Conservation (phyloP, 768 basidiomycete species). For the Cubamyces lactineus region DNA sequence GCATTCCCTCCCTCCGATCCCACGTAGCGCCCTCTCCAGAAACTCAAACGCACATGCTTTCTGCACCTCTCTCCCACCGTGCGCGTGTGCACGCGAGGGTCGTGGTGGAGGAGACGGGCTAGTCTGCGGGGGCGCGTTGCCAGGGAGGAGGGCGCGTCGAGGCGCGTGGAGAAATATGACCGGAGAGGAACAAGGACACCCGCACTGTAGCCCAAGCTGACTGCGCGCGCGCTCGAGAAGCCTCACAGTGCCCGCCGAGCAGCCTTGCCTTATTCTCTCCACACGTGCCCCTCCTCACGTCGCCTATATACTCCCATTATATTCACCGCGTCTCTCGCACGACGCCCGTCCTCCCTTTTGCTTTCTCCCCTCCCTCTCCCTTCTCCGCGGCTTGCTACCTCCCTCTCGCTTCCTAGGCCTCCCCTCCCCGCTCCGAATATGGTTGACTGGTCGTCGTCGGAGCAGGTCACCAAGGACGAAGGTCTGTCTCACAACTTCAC, state of each 20-base stretch:
- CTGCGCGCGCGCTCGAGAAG: constrained; percentile 11
- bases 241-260: not conserved
- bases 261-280: constrained; percentile 10
- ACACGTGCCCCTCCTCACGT: constrained; percentile 15
- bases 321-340: not conserved
- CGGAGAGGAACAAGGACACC: no score
- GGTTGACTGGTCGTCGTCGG: constrained; percentile 55
- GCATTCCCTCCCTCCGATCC: constrained; percentile 2
- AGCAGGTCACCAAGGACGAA: constrained; percentile 42
- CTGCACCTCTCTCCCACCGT: not conserved
- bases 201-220: no score
- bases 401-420: constrained; percentile 10
- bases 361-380: constrained; percentile 4
- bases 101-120: not conserved
- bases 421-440: constrained; percentile 32
- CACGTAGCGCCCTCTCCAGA: constrained; percentile 3
- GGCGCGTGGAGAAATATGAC: not conserved
- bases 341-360: not conserved
- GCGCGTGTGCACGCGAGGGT: not conserved
- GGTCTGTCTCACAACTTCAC: not conserved
- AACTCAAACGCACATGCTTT: not conserved
- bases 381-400: not conserved
- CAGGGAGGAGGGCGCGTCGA: not conserved
- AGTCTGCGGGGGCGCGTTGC: not conserved
- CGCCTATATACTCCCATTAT: constrained; percentile 18